phyloP scores from a whole-genome alignment of 106 monocot genomes.

The Dendrobium huoshanense region DNA sequence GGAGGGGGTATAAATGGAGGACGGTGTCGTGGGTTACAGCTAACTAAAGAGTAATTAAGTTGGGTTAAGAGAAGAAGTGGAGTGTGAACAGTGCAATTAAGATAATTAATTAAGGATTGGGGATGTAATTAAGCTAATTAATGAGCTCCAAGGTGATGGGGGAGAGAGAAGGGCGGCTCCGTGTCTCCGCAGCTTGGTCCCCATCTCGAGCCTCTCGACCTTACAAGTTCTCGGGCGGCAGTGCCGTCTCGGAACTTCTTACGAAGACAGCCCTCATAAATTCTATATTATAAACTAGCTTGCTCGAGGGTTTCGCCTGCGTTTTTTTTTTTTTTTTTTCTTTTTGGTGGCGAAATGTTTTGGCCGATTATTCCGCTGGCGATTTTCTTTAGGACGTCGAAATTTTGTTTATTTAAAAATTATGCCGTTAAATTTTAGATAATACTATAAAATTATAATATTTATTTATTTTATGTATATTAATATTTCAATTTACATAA shows the following conservation, averaged over 20 bases:
- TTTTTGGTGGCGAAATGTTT: too few relatives aligned
- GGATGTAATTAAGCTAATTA: background rate
- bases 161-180: conserved; percentile 38
- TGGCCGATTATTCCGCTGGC: too few relatives aligned
- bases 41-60: conserved; percentile 10
- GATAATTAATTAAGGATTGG: background rate
- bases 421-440: too few relatives aligned
- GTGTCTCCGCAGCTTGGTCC: conserved; percentile 57
- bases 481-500: too few relatives aligned
- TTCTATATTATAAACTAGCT: background rate
- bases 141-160: conserved; percentile 39
- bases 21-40: conserved; percentile 12
- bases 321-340: background rate
- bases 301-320: background rate
- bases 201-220: conserved; percentile 15
- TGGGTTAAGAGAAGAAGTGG: conserved; percentile 1
- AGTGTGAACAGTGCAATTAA: background rate
- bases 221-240: conserved; percentile 10
- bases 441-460: too few relatives aligned
- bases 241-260: conserved; percentile 3
- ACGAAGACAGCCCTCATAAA: background rate
- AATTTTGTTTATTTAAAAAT: too few relatives aligned
- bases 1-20: conserved; percentile 20
- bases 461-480: too few relatives aligned
- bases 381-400: too few relatives aligned